Evolutionary conservation across 2,329 filamentous ascomycete genomes (phyloP).

Genomic region (Colletotrichum cereale): DNA sequence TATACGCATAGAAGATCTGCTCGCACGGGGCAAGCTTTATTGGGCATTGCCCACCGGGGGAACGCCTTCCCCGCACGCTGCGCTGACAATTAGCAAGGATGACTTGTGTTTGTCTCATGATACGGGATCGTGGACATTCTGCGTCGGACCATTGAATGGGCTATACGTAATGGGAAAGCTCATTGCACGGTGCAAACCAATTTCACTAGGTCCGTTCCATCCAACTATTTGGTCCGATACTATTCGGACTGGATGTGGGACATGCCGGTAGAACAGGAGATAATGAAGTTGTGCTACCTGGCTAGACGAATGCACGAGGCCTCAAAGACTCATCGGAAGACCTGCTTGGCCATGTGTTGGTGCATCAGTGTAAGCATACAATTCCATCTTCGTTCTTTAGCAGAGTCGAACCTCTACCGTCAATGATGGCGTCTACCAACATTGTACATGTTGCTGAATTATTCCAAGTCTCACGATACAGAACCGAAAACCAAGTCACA

Average conservation of each 20-base stretch:
- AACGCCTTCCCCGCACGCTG: slow-evolving; percentile 30
- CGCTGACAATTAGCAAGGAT: slow-evolving; percentile 12
- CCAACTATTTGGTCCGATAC: background rate
- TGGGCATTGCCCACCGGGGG: background rate
- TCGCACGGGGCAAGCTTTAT: background rate
- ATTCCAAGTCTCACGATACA: too few species aligned
- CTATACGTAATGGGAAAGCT: background rate
- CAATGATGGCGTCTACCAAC: too few species aligned
- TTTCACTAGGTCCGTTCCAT: too few species aligned
- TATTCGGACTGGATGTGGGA: background rate
- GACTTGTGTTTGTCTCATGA: background rate
- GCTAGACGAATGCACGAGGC: background rate
- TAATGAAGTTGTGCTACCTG: background rate
- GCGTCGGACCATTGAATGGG: background rate
- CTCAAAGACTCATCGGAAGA: background rate
- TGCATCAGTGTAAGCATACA: background rate
- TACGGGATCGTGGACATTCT: background rate
- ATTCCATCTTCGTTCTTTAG: too few species aligned
- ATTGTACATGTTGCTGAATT: background rate
- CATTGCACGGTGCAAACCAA: background rate
- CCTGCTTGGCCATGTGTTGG: background rate
- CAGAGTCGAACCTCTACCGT: too few species aligned
- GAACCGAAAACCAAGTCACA: background rate
- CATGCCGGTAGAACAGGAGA: background rate
- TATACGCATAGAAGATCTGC: background rate